These are phyloP conservation scores for Nothophaeocryptopus gaeumannii DNA, from an alignment of 2,329 filamentous ascomycete species.

Conservation along the genomic window DNA sequence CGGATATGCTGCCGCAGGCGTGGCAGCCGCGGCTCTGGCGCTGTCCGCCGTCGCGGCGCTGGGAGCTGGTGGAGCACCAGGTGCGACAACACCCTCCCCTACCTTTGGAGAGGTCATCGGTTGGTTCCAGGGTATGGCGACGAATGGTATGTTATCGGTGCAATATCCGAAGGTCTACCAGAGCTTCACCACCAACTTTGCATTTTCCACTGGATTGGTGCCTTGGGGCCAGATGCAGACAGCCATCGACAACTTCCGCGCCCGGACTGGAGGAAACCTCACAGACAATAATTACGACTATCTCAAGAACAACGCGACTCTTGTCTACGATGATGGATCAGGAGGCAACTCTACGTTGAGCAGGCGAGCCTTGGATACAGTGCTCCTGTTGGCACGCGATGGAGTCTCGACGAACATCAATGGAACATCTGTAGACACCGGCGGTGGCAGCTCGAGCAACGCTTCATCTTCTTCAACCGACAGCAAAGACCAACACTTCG, in stretches of 20 bases:
- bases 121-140: conserved; percentile 90
- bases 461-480: conserved; percentile 31
- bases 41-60: conserved; percentile 68
- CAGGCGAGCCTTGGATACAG: conserved; percentile 27
- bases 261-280: conserved; percentile 78
- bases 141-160: conserved; percentile 95
- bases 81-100: conserved; percentile 68
- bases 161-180: conserved; percentile 83
- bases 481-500: conserved; percentile 52
- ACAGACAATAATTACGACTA: conserved; percentile 73
- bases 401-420: conserved; percentile 40
- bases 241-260: conserved; percentile 80
- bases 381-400: conserved; percentile 32
- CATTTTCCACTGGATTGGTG: conserved; percentile 80
- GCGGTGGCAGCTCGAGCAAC: conserved; percentile 23
- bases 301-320: conserved; percentile 73
- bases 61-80: conserved; percentile 54
- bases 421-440: conserved; percentile 37
- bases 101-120: conserved; percentile 81
- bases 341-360: conserved; percentile 39
- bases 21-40: conserved; percentile 78
- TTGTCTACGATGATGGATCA: conserved; percentile 65
- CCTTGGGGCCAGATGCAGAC: conserved; percentile 77
- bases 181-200: conserved; percentile 90
- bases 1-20: conserved; percentile 76